Conservation (phyloP, 345 rosid species). For the Eucalyptus brandiana region DNA sequence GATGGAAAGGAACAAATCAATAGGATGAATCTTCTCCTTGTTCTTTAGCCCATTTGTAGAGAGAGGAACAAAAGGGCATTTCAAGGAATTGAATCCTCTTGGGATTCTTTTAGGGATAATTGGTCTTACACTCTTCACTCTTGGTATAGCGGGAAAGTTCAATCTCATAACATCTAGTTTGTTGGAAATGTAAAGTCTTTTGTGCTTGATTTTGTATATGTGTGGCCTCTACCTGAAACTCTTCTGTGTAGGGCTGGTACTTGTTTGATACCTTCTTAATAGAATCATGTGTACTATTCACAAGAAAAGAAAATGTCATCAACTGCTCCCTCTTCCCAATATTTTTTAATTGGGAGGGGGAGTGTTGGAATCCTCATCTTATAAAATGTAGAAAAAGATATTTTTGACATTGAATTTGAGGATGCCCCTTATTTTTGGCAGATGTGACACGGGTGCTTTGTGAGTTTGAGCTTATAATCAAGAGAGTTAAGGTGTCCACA, state of each 20-base stretch:
- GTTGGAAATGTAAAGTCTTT: not conserved
- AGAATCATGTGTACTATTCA: not conserved
- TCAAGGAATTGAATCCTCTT: not conserved
- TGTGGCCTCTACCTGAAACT: not conserved
- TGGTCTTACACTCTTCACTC: not conserved
- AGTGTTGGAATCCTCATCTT: not conserved
- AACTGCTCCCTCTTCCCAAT: not conserved
- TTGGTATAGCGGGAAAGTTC: not conserved
- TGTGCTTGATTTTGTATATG: not conserved
- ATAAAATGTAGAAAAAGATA: not conserved
- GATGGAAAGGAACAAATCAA: not conserved
- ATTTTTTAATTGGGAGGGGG: not conserved
- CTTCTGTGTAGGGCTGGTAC: not conserved
- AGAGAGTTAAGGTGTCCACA: slow-evolving; percentile 93
- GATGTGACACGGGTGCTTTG: slow-evolving; percentile 76
- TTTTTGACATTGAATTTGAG: not conserved
- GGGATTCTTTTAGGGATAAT: not conserved
- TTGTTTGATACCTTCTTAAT: not conserved
- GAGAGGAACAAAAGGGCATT: not conserved
- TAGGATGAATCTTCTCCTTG: not conserved
- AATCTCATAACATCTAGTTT: not conserved
- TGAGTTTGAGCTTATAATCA: slow-evolving; percentile 76
- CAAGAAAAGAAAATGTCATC: not conserved
- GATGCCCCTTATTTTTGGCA: slow-evolving; percentile 11
- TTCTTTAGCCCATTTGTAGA: not conserved